Base-by-base conservation (phyloP, 2,329 filamentous ascomycete species). In the Escovopsis sp. region DNA sequence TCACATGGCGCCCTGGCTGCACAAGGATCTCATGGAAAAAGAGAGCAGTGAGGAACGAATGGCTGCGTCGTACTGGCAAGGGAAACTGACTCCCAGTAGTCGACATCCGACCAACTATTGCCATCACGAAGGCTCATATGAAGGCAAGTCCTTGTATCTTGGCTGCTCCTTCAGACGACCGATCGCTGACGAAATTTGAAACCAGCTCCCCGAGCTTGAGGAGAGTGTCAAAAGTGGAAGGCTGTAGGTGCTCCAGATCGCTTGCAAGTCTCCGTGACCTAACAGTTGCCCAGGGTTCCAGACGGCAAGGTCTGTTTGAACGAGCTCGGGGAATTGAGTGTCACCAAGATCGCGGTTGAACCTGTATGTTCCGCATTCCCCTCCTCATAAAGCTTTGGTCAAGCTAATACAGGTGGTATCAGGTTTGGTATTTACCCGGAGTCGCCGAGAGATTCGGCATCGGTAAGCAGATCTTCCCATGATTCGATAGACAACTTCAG, bases 301-400 rank as follows among this genome's bases (percentile, higher is more conserved):
- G 91, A 98, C 58, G 89, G 91, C 40, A 91, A 88, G 56, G 86
- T 96, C 36, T 89, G 87, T 55, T 61, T 96, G 41, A 94, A 94
- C 55, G 71, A 77, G n/a, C 64, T 67, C 3, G 91, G 91, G 42
- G 91, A 96, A 58, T 70, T 96, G 32, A 83, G 83, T 29, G 91
- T 96, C 5, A 96, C 91, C 38, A 98, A 98, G 59, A 85, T 96
- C 48, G 91, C 91, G 4, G 91, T 95, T 15, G 91, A 98, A 61
- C 91, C 91, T 20, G 89, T 85, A 49, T 67, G 75, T 64, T 27
- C 1, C 37, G 16, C 14, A n/a, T 31, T 31, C 11, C 8, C 4
- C 10, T 5, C n/a, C 13, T 12, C 2, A 3, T 4, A 4, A 7
- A 6, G 2, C 10, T 13, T 14, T 24, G 32, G n/a, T 31, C 10